Evolutionary conservation across 345 rosid genomes (phyloP), one percentile per base, ranked within the genome.

Genomic region (Eucalyptus cladocalyx): DNA sequence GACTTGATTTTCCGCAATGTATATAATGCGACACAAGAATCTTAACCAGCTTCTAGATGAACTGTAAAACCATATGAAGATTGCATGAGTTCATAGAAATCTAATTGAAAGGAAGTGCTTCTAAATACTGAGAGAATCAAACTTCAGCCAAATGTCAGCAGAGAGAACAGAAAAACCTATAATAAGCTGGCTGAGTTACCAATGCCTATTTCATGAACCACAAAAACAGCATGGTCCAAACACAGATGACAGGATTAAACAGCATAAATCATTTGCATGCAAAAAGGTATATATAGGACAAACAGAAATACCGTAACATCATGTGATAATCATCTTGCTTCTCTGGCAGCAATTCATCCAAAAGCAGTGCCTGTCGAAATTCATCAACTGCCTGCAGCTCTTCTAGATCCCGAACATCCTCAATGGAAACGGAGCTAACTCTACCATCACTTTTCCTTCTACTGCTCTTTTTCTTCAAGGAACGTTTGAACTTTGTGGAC

Each of bases 371-470:
- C 91, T 96, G 99, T 28, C 99, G 92, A 93, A 98, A 98, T 87
- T 91, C 93, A 92, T 98, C 99, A 90, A 98, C 99, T 60, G 95
- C 99, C 87, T 90, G 95, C 45, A 95, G 94, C 94, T 98, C 99
- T 92, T 93, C 97, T 21, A 95, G 92, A 93, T 97, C 99, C 48
- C 99, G 96, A 86, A 98, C 94, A 93, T 98, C 99, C 94, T 98
- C 99, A 48, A 98, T 97, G 30, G 99, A 98, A 87, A 98, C 99
- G 76, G 99, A 98, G 92, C 99, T 98, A 40, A 97, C 99, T 49
- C 99, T 93, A 86, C 94, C 97, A 93, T 96, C 97, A 80, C 94
- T 94, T 91, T 95, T 98, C 89, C 99, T 94, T 89, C 98, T 92
- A 80, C 93, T 93, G 86, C 98, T 92, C 95, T 96, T 97, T 88